Percentiles rank a stretch among this genome's conserved stretches.
Conservation (phyloP, 352 stramenopile genomes). For the Pythium plurisporium region DNA sequence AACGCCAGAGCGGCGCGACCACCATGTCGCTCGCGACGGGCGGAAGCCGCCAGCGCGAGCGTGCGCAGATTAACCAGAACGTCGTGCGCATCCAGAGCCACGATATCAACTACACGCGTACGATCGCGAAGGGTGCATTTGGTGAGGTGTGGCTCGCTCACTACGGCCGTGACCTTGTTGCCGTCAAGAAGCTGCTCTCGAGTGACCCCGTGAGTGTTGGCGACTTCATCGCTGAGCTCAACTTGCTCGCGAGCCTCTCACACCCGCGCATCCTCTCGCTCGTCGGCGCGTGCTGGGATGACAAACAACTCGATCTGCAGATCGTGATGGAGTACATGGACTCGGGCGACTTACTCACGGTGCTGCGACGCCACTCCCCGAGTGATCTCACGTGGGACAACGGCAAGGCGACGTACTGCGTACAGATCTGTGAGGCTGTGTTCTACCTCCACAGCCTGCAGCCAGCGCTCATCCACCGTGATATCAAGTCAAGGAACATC, state of each 20-base stretch:
- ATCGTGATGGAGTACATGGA: constrained; percentile 66
- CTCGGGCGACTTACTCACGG: constrained; percentile 29
- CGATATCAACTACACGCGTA: constrained; percentile 76
- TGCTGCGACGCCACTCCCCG: constrained; percentile 13
- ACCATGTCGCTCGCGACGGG: not conserved
- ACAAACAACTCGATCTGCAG: constrained; percentile 59
- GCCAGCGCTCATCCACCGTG: constrained; percentile 87
- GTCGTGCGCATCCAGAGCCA: constrained; percentile 52
- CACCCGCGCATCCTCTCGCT: constrained; percentile 75
- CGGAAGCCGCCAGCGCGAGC: constrained; percentile 19
- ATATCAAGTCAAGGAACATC: constrained; percentile 92
- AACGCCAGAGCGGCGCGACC: constrained; percentile 11
- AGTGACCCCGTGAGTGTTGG: constrained; percentile 49
- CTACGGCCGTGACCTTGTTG: constrained; percentile 58
- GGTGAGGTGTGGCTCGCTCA: constrained; percentile 79
- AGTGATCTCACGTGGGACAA: constrained; percentile 21
- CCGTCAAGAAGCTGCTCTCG: constrained; percentile 77
- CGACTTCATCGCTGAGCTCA: constrained; percentile 78
- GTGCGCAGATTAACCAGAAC: constrained; percentile 32
- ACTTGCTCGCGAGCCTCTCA: constrained; percentile 66
- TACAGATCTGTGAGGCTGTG: constrained; percentile 80
- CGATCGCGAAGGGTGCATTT: constrained; percentile 76
- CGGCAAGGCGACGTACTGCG: constrained; percentile 65
- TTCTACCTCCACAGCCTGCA: constrained; percentile 86
- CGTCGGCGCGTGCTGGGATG: constrained; percentile 69